Percentiles rank a stretch among this genome's conserved stretches.
Evolutionary conservation across 352 stramenopile species (phyloP).

Genomic region (Peronospora farinosa): DNA sequence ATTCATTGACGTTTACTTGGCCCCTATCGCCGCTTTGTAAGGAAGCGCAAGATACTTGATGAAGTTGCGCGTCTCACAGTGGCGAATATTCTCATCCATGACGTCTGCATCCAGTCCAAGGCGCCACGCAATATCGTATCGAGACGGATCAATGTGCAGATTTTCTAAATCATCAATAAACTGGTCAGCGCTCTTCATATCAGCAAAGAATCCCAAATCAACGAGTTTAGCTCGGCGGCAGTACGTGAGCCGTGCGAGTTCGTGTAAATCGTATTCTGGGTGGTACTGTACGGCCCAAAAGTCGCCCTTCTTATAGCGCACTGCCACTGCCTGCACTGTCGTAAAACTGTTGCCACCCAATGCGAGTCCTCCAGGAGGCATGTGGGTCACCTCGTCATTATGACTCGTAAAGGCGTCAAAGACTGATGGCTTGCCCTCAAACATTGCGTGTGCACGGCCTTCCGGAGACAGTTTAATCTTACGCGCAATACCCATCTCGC

Average conservation of each 20-base stretch:
- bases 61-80: conserved; percentile 81
- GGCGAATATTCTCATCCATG: conserved; percentile 69
- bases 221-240: conserved; percentile 63
- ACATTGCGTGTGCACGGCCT: conserved; percentile 74
- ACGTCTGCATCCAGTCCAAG: conserved; percentile 73
- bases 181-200: conserved; percentile 61
- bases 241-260: conserved; percentile 69
- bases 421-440: conserved; percentile 69
- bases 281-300: conserved; percentile 86
- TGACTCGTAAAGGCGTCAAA: conserved; percentile 81
- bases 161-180: conserved; percentile 74
- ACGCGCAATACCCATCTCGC: conserved; percentile 70
- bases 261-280: conserved; percentile 77
- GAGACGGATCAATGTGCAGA: conserved; percentile 58
- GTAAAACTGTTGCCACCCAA: conserved; percentile 68
- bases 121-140: conserved; percentile 75
- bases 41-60: conserved; percentile 79
- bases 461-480: conserved; percentile 74
- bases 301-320: conserved; percentile 70
- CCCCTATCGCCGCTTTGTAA: conserved; percentile 47
- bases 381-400: conserved; percentile 78
- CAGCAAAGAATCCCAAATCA: conserved; percentile 60
- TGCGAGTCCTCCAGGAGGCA: conserved; percentile 48
- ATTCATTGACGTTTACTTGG: conserved; percentile 19
- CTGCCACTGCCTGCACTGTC: conserved; percentile 59